These are phyloP conservation scores for Dujonia santamariae DNA, from an alignment of 1,139 yeast genomes.

Conservation along the genomic window DNA sequence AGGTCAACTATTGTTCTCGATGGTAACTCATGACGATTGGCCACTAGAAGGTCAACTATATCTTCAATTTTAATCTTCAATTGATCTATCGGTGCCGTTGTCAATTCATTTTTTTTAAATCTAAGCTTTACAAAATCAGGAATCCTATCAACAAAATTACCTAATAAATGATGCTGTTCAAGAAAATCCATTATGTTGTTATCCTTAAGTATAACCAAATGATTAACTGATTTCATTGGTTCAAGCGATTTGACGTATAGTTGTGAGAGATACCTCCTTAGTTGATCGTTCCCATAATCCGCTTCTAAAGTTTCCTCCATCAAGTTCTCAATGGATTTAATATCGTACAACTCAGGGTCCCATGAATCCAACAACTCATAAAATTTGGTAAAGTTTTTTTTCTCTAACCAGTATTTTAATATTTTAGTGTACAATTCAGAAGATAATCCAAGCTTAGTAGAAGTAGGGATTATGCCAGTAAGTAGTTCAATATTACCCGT, in stretches of 20 bases:
- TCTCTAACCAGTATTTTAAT: constrained; percentile 47
- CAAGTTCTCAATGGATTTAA: constrained; percentile 38
- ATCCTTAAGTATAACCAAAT: constrained; percentile 56
- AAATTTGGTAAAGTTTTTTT: constrained; percentile 22
- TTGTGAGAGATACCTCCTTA: constrained; percentile 52
- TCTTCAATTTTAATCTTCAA: constrained; percentile 39
- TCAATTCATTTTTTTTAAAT: constrained; percentile 28
- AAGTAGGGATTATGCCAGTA: constrained; percentile 52
- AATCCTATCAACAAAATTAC: constrained; percentile 44
- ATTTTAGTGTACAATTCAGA: constrained; percentile 48
- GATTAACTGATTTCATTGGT: constrained; percentile 61
- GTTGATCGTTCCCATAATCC: constrained; percentile 11
- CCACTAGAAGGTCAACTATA: constrained; percentile 56
- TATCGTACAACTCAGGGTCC: constrained; percentile 57
- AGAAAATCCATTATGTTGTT: constrained; percentile 55
- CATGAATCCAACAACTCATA: constrained; percentile 47
- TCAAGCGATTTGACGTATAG: constrained; percentile 58
- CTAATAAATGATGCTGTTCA: constrained; percentile 58
- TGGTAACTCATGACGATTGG: constrained; percentile 60
- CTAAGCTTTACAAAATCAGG: constrained; percentile 53
- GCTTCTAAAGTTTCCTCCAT: constrained; percentile 44
- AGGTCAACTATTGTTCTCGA: constrained; percentile 49
- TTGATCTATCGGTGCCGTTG: constrained; percentile 33
- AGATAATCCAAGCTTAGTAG: constrained; percentile 35
- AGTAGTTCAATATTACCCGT: constrained; percentile 46